Conservation (phyloP, 2,329 filamentous ascomycete species). For the Dactylellina leptospora region DNA sequence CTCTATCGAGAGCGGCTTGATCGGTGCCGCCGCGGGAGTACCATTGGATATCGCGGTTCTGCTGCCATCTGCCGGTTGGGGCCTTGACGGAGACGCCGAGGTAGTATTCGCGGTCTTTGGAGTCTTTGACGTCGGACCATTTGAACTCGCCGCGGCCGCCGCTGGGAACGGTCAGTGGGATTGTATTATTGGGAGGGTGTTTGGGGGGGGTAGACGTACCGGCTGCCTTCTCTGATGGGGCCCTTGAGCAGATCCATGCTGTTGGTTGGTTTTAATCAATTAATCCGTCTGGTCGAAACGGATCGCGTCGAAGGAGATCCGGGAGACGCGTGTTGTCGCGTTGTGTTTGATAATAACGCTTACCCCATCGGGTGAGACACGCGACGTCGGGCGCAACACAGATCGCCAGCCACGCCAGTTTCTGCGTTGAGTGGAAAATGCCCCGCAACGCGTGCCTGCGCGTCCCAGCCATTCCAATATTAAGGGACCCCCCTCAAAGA, state of each 20-base stretch:
- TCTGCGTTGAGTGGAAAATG: constrained; percentile 18
- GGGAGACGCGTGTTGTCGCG: not conserved
- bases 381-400: constrained; percentile 1
- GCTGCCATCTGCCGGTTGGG: constrained; percentile 90
- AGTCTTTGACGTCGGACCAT: constrained; percentile 92
- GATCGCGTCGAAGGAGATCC: not conserved
- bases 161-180: constrained; percentile 59
- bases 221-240: constrained; percentile 51
- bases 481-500: constrained; percentile 9
- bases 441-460: constrained; percentile 45
- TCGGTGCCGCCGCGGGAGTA: constrained; percentile 66
- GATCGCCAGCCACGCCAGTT: constrained; percentile 25
- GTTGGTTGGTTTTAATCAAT: not conserved
- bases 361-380: constrained; percentile 4
- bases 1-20: constrained; percentile 48
- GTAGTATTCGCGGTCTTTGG: constrained; percentile 86
- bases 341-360: not conserved
- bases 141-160: constrained; percentile 91
- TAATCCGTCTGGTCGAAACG: not conserved
- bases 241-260: constrained; percentile 52
- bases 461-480: constrained; percentile 52
- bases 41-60: constrained; percentile 74
- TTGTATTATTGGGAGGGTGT: not conserved
- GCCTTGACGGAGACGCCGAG: constrained; percentile 92
- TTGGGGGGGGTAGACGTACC: constrained; percentile 13